Evolutionary conservation across 2,329 filamentous ascomycete genomes (phyloP), one percentile per base, ranked within the genome.

Genomic region (Colletotrichum salicis): DNA sequence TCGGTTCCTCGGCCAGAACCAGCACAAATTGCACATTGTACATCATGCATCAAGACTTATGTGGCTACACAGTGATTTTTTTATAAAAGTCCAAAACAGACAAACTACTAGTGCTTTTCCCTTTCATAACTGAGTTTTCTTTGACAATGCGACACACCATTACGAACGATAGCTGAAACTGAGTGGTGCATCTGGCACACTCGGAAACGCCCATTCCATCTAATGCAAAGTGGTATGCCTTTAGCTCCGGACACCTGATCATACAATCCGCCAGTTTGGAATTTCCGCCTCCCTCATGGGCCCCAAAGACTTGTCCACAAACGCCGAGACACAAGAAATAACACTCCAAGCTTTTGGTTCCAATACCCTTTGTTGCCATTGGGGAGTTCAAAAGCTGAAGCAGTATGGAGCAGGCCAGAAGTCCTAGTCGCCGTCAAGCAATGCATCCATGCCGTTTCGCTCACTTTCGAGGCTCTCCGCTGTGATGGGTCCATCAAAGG

Each of bases 371-470:
- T 48, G 19, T 22, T 19, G 19, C 19, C 19, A 22, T n/a, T n/a
- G 19, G 19, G n/a, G 41, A 10, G 4, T 29, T 64, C 33, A 37
- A n/a, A 56, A 45, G 19, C 5, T 22, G 61, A 58, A 65, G 35
- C 33, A 33, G 5, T n/a, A 8, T 27, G 29, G 31, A 56, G 24
- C 54, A 52, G 52, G 56, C 63, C 52, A 35, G 22, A 58, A 45
- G 56, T 33, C 51, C 75, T 79, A 86, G 58, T 84, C 84, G 45
- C 82, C 81, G 64, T 86, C 84, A 69, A 85, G 75, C 72, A 86
- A 77, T 15, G 84, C 83, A 65, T 86, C 84, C 74, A 86, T 79
- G n/a, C 81, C 84, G 65, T 86, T 86, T 52, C 84, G 80, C 78
- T 86, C 84, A 65, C 77, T 83, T 75, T 86, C 84, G 48, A 86